These are phyloP conservation scores for Pleurotus pulmonarius DNA, from an alignment of 768 basidiomycete species.

Conservation along the genomic window DNA sequence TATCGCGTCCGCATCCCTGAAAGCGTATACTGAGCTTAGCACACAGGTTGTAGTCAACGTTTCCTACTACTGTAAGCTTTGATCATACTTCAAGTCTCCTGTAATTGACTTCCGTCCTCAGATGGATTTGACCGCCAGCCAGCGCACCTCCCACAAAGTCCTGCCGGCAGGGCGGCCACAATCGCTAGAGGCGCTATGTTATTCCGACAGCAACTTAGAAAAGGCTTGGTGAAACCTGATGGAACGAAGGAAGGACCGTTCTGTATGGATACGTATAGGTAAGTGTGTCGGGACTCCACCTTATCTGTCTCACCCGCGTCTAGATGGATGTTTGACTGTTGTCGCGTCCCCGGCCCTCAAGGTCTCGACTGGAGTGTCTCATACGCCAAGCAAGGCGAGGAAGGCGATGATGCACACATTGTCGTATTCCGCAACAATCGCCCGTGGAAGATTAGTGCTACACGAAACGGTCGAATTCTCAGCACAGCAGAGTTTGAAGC, in stretches of 20 bases:
- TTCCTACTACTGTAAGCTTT: conserved; percentile 81
- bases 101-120: conserved; percentile 21
- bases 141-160: conserved; percentile 49
- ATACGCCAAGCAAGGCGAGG: conserved; percentile 54
- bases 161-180: conserved; percentile 66
- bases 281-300: background rate
- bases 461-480: conserved; percentile 50
- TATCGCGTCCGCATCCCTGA: background rate
- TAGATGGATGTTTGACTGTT: conserved; percentile 94
- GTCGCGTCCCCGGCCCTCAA: conserved; percentile 69
- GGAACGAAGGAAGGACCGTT: conserved; percentile 62
- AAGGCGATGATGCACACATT: conserved; percentile 71
- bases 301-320: background rate
- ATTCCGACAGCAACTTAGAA: conserved; percentile 67
- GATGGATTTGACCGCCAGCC: conserved; percentile 79
- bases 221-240: conserved; percentile 64
- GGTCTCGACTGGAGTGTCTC: conserved; percentile 77
- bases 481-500: conserved; percentile 62
- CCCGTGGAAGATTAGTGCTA: conserved; percentile 74
- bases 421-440: conserved; percentile 83
- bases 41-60: conserved; percentile 78
- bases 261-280: conserved; percentile 90
- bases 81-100: background rate
- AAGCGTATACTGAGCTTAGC: conserved; percentile 5
- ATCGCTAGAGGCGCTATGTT: conserved; percentile 69